Percentiles rank a stretch among this genome's conserved stretches.
Evolutionary conservation across 202 grass and related monocot genomes (phyloP).

Genomic region (Sporobolus alterniflorus): DNA sequence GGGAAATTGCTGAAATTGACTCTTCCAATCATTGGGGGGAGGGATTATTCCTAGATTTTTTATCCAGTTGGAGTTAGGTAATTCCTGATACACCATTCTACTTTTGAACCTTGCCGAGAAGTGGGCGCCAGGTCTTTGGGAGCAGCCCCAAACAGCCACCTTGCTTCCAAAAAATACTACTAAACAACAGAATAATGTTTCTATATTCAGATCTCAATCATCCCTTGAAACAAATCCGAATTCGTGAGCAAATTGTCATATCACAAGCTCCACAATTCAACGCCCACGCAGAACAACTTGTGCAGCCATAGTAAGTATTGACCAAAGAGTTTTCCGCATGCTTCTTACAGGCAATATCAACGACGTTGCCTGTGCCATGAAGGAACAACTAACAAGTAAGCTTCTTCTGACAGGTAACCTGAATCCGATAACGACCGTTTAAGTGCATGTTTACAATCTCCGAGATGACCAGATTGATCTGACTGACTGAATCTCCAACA

Average conservation of each 20-base stretch:
- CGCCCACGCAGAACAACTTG: not conserved
- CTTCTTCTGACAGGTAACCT: not conserved
- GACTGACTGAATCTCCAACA: constrained; percentile 23
- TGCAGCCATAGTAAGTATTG: not conserved
- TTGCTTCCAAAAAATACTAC: too few species aligned
- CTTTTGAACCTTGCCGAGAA: too few species aligned
- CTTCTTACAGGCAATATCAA: not conserved
- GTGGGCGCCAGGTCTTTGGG: too few species aligned
- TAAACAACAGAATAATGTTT: not conserved
- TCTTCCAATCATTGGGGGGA: too few species aligned
- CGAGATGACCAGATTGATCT: not conserved
- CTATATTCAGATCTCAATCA: not conserved
- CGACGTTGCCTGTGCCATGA: not conserved
- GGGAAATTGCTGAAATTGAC: too few species aligned
- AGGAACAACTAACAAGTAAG: not conserved
- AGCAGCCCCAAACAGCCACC: too few species aligned
- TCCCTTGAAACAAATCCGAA: not conserved
- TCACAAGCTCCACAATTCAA: not conserved
- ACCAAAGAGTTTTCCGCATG: not conserved
- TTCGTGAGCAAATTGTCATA: not conserved
- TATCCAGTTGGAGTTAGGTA: too few species aligned
- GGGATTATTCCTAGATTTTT: too few species aligned
- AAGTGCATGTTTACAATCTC: not conserved
- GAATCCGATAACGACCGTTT: constrained; percentile 3
- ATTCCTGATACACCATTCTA: too few species aligned